A percentile compares a stretch with the other conserved stretches of the same genome.
phyloP scores from a whole-genome alignment of 352 stramenopile genomes.

The Globisporangium carolinianum region DNA sequence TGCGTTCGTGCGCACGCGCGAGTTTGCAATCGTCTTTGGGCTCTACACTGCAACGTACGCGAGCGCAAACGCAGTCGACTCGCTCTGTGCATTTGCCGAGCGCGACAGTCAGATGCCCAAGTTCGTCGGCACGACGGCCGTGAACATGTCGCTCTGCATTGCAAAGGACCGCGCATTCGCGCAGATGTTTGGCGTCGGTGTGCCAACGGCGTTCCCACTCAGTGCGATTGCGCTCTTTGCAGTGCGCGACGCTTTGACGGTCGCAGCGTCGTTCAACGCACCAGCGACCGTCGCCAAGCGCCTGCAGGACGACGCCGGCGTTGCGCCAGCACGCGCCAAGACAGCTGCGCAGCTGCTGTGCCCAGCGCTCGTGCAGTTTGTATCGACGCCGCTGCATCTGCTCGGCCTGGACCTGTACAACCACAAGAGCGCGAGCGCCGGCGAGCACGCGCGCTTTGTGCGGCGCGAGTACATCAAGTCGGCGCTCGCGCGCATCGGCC shows the following conservation, averaged over 20 bases:
- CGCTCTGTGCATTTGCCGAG: slow-evolving; percentile 71
- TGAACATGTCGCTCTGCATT: slow-evolving; percentile 90
- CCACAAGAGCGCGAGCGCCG: slow-evolving; percentile 27
- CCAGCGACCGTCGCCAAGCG: slow-evolving; percentile 60
- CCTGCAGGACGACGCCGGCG: slow-evolving; percentile 40
- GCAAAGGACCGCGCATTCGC: slow-evolving; percentile 90
- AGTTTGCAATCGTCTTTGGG: slow-evolving; percentile 87
- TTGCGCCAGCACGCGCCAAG: slow-evolving; percentile 42
- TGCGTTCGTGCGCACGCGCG: slow-evolving; percentile 75
- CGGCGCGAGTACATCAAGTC: slow-evolving; percentile 83
- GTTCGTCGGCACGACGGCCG: slow-evolving; percentile 81
- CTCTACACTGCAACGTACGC: slow-evolving; percentile 89
- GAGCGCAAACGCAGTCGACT: slow-evolving; percentile 82
- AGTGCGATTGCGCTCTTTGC: slow-evolving; percentile 83
- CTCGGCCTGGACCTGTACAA: slow-evolving; percentile 89
- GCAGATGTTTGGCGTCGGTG: slow-evolving; percentile 87
- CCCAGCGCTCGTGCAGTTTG: slow-evolving; percentile 78
- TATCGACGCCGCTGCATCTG: slow-evolving; percentile 87
- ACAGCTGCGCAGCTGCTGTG: slow-evolving; percentile 78
- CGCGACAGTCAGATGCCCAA: slow-evolving; percentile 82
- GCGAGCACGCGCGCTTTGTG: slow-evolving; percentile 50
- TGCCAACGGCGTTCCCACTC: slow-evolving; percentile 66
- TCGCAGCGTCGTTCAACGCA: slow-evolving; percentile 85
- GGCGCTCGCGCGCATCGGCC: slow-evolving; percentile 69
- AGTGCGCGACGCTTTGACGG: slow-evolving; percentile 79